These are phyloP conservation scores for Ophiostoma pallidulum DNA, from an alignment of 2,329 filamentous ascomycete species.

Conservation along the genomic window DNA sequence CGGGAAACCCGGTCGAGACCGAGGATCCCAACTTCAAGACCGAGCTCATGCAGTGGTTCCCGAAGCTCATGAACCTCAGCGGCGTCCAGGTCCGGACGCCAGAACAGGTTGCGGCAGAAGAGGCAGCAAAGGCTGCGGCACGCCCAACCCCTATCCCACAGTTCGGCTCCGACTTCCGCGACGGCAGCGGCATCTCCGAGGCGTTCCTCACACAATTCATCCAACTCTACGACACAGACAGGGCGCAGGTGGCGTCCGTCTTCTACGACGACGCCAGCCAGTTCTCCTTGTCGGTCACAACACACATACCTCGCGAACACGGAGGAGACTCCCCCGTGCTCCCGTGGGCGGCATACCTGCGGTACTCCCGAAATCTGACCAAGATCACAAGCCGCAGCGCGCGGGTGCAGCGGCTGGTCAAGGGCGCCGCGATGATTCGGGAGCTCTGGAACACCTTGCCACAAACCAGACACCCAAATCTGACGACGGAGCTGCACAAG, in stretches of 20 bases:
- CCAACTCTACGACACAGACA: constrained; percentile 61
- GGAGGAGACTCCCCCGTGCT: constrained; percentile 33
- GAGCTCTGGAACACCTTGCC: constrained; percentile 63
- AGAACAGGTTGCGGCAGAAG: constrained; percentile 53
- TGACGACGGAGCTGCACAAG: constrained; percentile 56
- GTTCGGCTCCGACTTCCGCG: constrained; percentile 59
- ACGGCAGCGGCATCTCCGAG: constrained; percentile 65
- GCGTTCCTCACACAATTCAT: constrained; percentile 70
- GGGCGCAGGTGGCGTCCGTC: constrained; percentile 48
- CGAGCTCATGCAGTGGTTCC: constrained; percentile 73
- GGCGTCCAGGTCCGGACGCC: constrained; percentile 62
- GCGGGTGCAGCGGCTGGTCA: constrained; percentile 55
- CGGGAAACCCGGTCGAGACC: constrained; percentile 63
- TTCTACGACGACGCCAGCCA: constrained; percentile 69
- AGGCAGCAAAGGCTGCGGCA: constrained; percentile 39
- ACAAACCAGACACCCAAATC: constrained; percentile 62
- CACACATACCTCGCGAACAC: constrained; percentile 38
- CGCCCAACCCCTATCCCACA: constrained; percentile 45
- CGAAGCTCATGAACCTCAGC: constrained; percentile 69
- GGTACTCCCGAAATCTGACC: constrained; percentile 66
- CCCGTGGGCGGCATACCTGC: constrained; percentile 67
- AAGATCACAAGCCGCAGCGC: constrained; percentile 50
- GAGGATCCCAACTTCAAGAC: constrained; percentile 51
- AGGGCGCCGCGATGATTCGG: constrained; percentile 54
- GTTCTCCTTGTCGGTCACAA: constrained; percentile 69